Evolutionary conservation across 2,329 filamentous ascomycete species (phyloP).

Genomic region (Ophiostoma montium): DNA sequence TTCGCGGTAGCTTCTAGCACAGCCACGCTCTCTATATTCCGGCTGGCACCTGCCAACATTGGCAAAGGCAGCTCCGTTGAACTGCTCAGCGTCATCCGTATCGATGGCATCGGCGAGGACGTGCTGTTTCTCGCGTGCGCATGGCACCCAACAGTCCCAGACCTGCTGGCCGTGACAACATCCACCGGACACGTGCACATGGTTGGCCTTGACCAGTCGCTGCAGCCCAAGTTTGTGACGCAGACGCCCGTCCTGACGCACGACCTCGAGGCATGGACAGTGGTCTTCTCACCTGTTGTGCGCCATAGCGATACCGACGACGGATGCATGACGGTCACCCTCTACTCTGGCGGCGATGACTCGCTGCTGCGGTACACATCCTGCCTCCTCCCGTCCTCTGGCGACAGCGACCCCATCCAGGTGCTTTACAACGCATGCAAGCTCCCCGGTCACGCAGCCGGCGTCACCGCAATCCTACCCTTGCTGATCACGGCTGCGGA

Average conservation of each 20-base stretch:
- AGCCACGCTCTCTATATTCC: conserved; percentile 53
- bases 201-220: conserved; percentile 31
- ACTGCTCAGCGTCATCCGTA: conserved; percentile 30
- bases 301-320: neutral
- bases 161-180: conserved; percentile 55
- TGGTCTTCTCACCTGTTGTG: conserved; percentile 37
- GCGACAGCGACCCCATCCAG: conserved; percentile 1
- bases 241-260: conserved; percentile 31
- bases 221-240: conserved; percentile 22
- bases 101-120: conserved; percentile 36
- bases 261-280: conserved; percentile 59
- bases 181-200: conserved; percentile 52
- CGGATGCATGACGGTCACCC: conserved; percentile 16
- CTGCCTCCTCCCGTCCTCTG: neutral
- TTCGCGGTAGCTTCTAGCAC: conserved; percentile 70
- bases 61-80: conserved; percentile 20
- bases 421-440: conserved; percentile 14
- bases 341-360: conserved; percentile 68
- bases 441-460: conserved; percentile 48
- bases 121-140: conserved; percentile 57
- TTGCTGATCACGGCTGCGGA: conserved; percentile 31
- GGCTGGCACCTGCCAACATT: conserved; percentile 27
- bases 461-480: conserved; percentile 76
- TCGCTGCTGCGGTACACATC: conserved; percentile 39
- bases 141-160: conserved; percentile 48